A percentile compares a stretch with the other conserved stretches of the same genome.
Evolutionary conservation across 345 rosid genomes (phyloP).

Genomic region (Chamaenerion angustifolium): DNA sequence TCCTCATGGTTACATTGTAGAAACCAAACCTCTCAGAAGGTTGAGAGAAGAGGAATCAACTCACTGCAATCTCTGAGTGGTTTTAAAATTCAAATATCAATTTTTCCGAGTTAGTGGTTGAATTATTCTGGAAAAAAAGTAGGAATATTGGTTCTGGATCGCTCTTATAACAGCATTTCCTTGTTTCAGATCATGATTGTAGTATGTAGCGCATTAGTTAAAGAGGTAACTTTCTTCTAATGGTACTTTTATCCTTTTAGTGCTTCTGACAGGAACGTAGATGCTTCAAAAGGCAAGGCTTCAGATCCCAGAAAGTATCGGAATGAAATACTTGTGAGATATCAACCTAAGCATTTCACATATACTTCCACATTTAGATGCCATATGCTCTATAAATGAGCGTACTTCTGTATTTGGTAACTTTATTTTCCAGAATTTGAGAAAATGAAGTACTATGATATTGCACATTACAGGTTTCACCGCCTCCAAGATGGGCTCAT

Average conservation of each 20-base stretch:
- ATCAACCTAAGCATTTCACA: not conserved
- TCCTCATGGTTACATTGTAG: not conserved
- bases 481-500: conserved; percentile 20
- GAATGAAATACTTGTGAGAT: conserved; percentile 35
- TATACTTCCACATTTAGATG: conserved; percentile 4
- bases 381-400: not conserved
- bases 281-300: conserved; percentile 20
- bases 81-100: too few species aligned
- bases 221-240: not conserved
- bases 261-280: conserved; percentile 49
- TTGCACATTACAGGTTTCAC: conserved; percentile 26
- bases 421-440: too few species aligned
- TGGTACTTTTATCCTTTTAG: conserved; percentile 19
- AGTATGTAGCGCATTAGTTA: too few species aligned
- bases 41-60: not conserved
- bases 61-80: too few species aligned
- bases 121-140: too few species aligned
- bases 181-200: too few species aligned
- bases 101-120: too few species aligned
- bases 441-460: too few species aligned
- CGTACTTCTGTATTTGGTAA: too few species aligned
- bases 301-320: conserved; percentile 20
- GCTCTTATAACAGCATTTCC: too few species aligned
- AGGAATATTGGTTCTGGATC: too few species aligned
- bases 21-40: not conserved